phyloP scores from a whole-genome alignment of 73 alveolate genomes.

The Breviolum minutum region DNA sequence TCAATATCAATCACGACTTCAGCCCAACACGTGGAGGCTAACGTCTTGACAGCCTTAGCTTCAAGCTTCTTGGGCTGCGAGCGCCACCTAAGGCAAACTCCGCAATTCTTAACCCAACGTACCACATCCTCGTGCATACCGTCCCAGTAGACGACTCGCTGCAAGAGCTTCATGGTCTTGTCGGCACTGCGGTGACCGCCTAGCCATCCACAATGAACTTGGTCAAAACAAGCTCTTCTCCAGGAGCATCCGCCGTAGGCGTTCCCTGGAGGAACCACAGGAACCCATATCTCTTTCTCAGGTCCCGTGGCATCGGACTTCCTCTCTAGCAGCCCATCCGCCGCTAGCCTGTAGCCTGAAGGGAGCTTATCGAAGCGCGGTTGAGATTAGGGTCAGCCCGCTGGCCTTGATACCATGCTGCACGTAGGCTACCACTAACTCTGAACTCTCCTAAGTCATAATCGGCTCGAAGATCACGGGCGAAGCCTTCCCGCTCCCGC shows the following conservation, averaged over 20 bases:
- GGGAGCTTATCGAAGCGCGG: neutral
- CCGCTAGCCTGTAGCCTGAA: neutral
- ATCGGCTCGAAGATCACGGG: too few species aligned
- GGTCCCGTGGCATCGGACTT: neutral
- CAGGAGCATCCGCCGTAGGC: neutral
- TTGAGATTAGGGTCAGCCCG: neutral
- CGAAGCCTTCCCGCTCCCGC: too few species aligned
- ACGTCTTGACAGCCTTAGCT: neutral
- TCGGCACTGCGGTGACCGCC: slow-evolving; percentile 25
- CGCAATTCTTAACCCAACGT: neutral
- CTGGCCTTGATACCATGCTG: neutral
- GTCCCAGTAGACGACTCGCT: neutral
- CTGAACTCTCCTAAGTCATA: neutral
- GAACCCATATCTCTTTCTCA: neutral
- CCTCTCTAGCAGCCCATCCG: slow-evolving; percentile 13
- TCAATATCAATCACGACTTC: neutral
- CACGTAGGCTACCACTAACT: neutral
- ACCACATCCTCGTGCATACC: neutral
- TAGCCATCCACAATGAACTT: neutral
- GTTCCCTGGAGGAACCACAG: neutral
- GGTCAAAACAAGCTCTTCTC: neutral
- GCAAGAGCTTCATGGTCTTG: neutral
- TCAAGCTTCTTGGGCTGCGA: neutral
- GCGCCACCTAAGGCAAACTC: too few species aligned
- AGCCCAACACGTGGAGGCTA: neutral